These are phyloP conservation scores for Mycena metata DNA, from an alignment of 768 basidiomycete species.

Conservation along the genomic window DNA sequence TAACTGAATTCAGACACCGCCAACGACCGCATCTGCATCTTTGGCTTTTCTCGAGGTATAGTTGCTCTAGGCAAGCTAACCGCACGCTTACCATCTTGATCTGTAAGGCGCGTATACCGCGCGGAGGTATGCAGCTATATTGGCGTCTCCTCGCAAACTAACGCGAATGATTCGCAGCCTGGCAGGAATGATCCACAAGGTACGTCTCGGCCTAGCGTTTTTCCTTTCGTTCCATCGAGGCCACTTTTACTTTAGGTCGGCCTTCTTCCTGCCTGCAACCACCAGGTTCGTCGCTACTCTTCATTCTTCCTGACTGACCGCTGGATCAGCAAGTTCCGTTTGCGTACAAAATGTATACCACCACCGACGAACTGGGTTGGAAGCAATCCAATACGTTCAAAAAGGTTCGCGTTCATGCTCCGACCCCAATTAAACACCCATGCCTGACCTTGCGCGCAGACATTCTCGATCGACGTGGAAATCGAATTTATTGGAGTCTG, in stretches of 20 bases:
- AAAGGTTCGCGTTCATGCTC: conserved; percentile 27
- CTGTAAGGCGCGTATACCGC: conserved; percentile 64
- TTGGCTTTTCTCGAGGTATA: conserved; percentile 72
- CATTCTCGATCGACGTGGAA: conserved; percentile 58
- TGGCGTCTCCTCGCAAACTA: neutral
- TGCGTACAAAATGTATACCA: conserved; percentile 69
- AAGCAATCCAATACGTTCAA: conserved; percentile 59
- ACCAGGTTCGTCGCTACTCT: neutral
- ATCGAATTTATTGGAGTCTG: conserved; percentile 68
- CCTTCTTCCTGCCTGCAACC: conserved; percentile 66
- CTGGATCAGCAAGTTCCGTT: conserved; percentile 63
- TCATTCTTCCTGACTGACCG: conserved; percentile 35
- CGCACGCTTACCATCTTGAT: too few species aligned
- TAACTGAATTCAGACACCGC: conserved; percentile 52
- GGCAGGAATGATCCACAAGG: conserved; percentile 66
- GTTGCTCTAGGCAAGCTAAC: too few species aligned
- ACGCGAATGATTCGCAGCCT: neutral
- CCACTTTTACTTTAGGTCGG: conserved; percentile 55
- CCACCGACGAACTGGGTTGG: conserved; percentile 57
- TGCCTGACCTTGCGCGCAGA: conserved; percentile 18
- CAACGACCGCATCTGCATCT: conserved; percentile 45
- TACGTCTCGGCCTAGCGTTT: conserved; percentile 50
- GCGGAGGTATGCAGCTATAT: conserved; percentile 54
- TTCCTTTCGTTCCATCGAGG: neutral
- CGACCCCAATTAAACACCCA: neutral